A percentile compares a stretch with the other conserved stretches of the same genome.
These are phyloP conservation scores for Pythium phragmitis DNA, from an alignment of 352 stramenopile species.

Conservation along the genomic window DNA sequence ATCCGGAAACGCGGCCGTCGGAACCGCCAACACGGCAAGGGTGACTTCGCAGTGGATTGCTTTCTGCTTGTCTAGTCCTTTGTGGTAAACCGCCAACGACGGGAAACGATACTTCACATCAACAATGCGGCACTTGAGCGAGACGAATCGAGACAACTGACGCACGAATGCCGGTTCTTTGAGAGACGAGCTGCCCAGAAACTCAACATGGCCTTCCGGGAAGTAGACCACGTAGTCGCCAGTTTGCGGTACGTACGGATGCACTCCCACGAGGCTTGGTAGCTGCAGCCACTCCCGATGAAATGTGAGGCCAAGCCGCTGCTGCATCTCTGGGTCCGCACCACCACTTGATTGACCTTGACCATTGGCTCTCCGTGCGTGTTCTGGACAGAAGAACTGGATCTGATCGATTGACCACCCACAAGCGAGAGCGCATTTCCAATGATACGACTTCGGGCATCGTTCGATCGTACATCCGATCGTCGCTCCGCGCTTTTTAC, in stretches of 20 bases:
- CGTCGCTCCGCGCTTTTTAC: constrained; percentile 72
- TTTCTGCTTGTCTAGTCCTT: constrained; percentile 9
- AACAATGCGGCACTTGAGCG: constrained; percentile 73
- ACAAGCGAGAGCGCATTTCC: constrained; percentile 72
- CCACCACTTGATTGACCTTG: constrained; percentile 1
- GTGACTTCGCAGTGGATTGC: constrained; percentile 55
- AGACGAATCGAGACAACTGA: constrained; percentile 56
- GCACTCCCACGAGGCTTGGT: constrained; percentile 39
- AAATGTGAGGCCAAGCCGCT: constrained; percentile 65
- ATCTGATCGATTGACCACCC: constrained; percentile 78
- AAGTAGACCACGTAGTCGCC: constrained; percentile 85
- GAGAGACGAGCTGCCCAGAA: constrained; percentile 41
- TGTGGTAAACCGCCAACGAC: constrained; percentile 44
- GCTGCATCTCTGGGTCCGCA: constrained; percentile 20
- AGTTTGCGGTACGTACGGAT: constrained; percentile 80
- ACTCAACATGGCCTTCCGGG: constrained; percentile 59
- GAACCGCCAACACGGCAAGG: constrained; percentile 59
- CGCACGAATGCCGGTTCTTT: constrained; percentile 47
- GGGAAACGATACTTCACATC: constrained; percentile 81
- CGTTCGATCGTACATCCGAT: constrained; percentile 67
- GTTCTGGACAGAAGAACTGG: constrained; percentile 79
- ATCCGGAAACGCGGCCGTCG: constrained; percentile 30
- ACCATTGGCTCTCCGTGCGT: constrained; percentile 30
- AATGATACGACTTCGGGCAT: constrained; percentile 78
- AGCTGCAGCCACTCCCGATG: constrained; percentile 82